Base-by-base conservation (phyloP, 129 eudicot species). In the Lactuca saligna region DNA sequence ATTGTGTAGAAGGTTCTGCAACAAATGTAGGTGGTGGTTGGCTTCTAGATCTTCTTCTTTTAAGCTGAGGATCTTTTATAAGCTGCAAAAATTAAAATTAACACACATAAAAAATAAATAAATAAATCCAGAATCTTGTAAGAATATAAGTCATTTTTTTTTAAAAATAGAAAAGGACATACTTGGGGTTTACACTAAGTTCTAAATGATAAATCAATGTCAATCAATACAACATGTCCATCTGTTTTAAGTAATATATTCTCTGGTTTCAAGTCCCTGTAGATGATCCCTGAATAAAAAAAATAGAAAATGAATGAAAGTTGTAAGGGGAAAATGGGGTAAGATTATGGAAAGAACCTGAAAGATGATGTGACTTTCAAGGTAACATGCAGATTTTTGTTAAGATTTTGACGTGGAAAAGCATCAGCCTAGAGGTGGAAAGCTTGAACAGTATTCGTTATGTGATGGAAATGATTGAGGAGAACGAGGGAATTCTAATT, bases 231-330 rank as follows among this genome's bases (percentile, higher is more conserved):
- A 20, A 20, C 20, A 20, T 20, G 20, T 20, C 20, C 98, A 57
- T 92, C 87, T 69, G 75, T 72, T 58, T 87, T 91, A 56, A 92
- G 91, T 60, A 92, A 85, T 81, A 92, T 71, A 82, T 92, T 92
- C 84, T 92, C 98, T n/a, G 98, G 98, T 75, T 92, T 92, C 80
- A 92, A 73, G 82, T 92, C 98, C 55, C 98, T 86, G 58, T 92
- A 92, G 34, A 92, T 86, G 53, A 92, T 86, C 17, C 98, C 96
- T 92, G 90, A 29, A 66, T 20, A 20, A 20, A 20, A 20, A 49
- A 17, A 11, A 69, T 50, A 60, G 31, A 68, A 61, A 31, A 31
- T 25, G 3, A 11, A 20, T 20, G 20, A 20, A 20, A 20, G 20
- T 0, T 20, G 20, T 20, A 20, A 20, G 1, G 0, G 20, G 20